These are phyloP conservation scores for Lentinula aciculospora DNA, from an alignment of 768 basidiomycete species.

Conservation along the genomic window DNA sequence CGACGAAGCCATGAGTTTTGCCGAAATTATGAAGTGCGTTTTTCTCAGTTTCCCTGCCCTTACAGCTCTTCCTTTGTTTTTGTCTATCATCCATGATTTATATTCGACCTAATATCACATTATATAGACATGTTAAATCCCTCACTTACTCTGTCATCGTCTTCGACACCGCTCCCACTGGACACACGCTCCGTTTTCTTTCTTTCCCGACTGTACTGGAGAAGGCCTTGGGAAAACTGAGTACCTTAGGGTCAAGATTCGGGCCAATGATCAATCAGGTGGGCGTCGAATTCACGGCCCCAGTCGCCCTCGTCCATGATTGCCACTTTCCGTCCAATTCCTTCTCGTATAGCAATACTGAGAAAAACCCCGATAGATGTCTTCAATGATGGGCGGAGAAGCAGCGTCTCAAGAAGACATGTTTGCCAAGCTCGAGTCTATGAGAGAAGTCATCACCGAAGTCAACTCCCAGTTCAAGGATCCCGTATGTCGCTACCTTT, in stretches of 20 bases:
- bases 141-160: conserved; percentile 99
- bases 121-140: conserved; percentile 90
- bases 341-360: neutral
- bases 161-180: conserved; percentile 98
- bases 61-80: neutral
- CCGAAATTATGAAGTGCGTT: conserved; percentile 98
- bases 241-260: conserved; percentile 88
- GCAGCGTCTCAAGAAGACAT: conserved; percentile 92
- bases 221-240: conserved; percentile 94
- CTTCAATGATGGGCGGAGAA: conserved; percentile 92
- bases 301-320: neutral
- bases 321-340: neutral
- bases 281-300: neutral
- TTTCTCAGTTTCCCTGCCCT: neutral
- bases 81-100: neutral
- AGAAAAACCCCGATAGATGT: conserved; percentile 63
- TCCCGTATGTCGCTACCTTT: conserved; percentile 53
- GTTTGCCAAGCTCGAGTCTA: conserved; percentile 96
- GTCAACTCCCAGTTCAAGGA: conserved; percentile 99
- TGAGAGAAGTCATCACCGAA: conserved; percentile 96
- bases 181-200: conserved; percentile 95
- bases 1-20: conserved; percentile 99
- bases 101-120: neutral
- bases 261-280: conserved; percentile 95
- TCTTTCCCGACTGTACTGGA: conserved; percentile 99